phyloP scores from a whole-genome alignment of 2,329 filamentous ascomycete genomes.

The Botrytis medusae region DNA sequence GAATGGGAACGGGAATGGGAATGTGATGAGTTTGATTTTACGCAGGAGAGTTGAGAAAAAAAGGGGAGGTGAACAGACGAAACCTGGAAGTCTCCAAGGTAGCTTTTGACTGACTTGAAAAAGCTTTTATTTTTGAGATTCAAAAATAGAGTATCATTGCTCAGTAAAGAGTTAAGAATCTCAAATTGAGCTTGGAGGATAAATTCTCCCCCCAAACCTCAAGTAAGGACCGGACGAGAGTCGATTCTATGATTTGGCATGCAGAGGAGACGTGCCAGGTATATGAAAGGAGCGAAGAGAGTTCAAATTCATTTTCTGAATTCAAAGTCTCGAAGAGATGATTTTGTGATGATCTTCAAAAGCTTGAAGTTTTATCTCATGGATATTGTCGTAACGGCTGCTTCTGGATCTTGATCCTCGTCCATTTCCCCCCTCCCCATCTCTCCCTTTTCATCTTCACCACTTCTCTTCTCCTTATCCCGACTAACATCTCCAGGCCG shows the following conservation, averaged over 20 bases:
- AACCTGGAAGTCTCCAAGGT: background rate
- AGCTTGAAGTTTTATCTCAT: background rate
- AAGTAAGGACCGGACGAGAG: background rate
- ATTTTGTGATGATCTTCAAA: background rate
- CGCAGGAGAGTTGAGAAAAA: background rate
- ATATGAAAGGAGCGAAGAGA: background rate
- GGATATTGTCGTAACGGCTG: background rate
- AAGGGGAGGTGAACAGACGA: background rate
- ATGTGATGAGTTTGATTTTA: background rate
- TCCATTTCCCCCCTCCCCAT: accelerated
- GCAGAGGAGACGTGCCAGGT: background rate
- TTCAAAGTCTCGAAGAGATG: background rate
- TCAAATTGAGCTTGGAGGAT: background rate
- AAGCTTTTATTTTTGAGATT: background rate
- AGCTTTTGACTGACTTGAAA: background rate
- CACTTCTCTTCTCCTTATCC: background rate
- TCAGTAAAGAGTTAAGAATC: background rate
- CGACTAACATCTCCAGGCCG: background rate
- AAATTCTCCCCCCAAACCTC: background rate
- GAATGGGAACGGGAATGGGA: no score
- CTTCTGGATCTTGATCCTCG: background rate
- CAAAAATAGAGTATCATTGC: background rate
- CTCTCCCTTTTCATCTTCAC: no score
- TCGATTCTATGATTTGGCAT: background rate
- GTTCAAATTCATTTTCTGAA: background rate